These are phyloP conservation scores for Ocimum tenuiflorum DNA, from an alignment of 257 asterid genomes.

Conservation along the genomic window DNA sequence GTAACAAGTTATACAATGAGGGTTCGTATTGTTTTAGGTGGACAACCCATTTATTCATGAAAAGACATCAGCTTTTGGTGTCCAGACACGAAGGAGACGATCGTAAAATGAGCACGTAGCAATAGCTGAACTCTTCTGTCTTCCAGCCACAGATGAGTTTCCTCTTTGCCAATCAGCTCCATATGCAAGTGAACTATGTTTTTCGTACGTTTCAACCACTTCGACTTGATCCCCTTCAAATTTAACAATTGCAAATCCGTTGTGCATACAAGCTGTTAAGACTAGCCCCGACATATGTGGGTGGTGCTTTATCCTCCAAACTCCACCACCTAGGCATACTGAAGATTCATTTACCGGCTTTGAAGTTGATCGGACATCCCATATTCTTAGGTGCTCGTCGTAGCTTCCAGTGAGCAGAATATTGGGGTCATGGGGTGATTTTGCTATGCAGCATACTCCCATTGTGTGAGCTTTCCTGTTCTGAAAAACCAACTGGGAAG, in stretches of 20 bases:
- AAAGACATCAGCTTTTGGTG: constrained; percentile 38
- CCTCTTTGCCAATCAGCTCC: constrained; percentile 98
- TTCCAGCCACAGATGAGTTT: constrained; percentile 17
- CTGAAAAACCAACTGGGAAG: constrained; percentile 53
- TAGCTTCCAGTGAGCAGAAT: constrained; percentile 74
- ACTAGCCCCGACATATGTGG: constrained; percentile 49
- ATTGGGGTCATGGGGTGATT: constrained; percentile 62
- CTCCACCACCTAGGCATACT: constrained; percentile 68
- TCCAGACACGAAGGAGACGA: constrained; percentile 56
- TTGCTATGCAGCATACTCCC: constrained; percentile 81
- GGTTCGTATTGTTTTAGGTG: background rate
- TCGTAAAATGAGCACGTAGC: constrained; percentile 97
- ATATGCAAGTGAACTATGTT: constrained; percentile 81
- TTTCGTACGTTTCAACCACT: constrained; percentile 45
- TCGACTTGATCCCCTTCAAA: constrained; percentile 32
- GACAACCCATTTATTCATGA: background rate
- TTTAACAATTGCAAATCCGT: constrained; percentile 67
- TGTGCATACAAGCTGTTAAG: constrained; percentile 87
- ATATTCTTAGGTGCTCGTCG: constrained; percentile 68
- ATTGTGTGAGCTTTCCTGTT: constrained; percentile 58
- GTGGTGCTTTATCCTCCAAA: constrained; percentile 90
- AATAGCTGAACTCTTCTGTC: constrained; percentile 31
- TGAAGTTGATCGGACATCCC: constrained; percentile 76
- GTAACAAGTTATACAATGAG: background rate
- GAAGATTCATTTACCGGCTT: constrained; percentile 50